A percentile compares a stretch with the other conserved stretches of the same genome.
phyloP scores from a whole-genome alignment of 1,139 yeast species.

The Pichia norvegensis region DNA sequence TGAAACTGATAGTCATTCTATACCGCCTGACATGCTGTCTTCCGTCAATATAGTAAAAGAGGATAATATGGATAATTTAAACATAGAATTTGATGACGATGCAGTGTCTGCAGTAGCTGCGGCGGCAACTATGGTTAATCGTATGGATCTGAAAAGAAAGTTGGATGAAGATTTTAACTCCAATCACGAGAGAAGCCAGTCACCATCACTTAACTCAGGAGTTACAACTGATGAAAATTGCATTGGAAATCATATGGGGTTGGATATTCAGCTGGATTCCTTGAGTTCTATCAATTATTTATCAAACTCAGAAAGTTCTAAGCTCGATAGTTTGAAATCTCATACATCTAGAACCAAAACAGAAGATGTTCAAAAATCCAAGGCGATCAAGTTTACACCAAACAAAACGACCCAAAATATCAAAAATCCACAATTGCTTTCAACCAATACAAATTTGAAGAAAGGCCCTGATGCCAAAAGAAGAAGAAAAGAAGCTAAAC shows the following conservation, averaged over 20 bases:
- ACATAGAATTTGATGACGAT: neutral
- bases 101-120: conserved; percentile 1
- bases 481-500: conserved; percentile 6
- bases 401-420: conserved; percentile 10
- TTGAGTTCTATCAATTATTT: neutral
- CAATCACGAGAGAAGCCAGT: neutral
- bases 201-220: too few species aligned
- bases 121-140: neutral
- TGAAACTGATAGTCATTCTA: too few species aligned
- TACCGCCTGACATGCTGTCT: too few species aligned
- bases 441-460: conserved; percentile 6
- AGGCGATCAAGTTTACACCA: conserved; percentile 10
- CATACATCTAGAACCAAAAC: neutral
- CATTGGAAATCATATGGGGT: neutral
- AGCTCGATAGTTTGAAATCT: neutral
- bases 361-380: neutral
- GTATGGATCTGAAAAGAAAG: neutral
- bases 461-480: conserved; percentile 1
- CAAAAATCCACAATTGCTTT: conserved; percentile 7
- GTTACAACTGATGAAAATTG: neutral
- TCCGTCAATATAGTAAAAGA: neutral
- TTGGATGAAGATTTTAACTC: neutral
- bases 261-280: too few species aligned
- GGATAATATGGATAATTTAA: neutral
- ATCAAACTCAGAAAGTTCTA: neutral